Evolutionary conservation across 768 basidiomycete species (phyloP), one percentile per base, ranked within the genome.

Genomic region (Lactarius hengduanensis): DNA sequence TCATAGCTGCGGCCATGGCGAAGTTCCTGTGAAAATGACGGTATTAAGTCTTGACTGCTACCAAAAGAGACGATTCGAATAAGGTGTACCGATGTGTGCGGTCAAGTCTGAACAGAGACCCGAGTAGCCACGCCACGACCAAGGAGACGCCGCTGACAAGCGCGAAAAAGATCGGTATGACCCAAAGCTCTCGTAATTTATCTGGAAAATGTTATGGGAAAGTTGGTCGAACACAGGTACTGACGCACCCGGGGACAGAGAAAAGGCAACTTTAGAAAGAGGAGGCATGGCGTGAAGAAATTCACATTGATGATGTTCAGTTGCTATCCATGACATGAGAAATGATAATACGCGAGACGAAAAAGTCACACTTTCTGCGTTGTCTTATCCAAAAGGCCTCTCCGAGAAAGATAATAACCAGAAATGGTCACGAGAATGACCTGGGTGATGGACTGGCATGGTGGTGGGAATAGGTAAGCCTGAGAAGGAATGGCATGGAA

Each of bases 211-310:
- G 30, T 11, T 16, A 20, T n/a, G 18, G 16, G 9, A 22, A 13
- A 53, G 50, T 11, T 3, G 16, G 38, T 16, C n/a, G 0, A 30
- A 15, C 8, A 2, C 8, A 9, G 6, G 36, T 13, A n/a, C 4
- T 15, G 4, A 72, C 81, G 41, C 70, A 85, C 90, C 84, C 74
- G 96, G 94, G 16, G 77, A 74, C 10, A 78, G 66, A 74, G 90
- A 92, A 78, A 96, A 96, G 0, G 96, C 96, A 26, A 98, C 94
- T 78, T 97, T 98, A 10, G 92, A 94, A 96, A 96, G 30, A 96
- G 80, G 6, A 96, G 84, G 0, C 90, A 88, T 0, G 92, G 91
- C 0, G 91, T 93, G 78, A 98, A 97, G 40, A 98, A 84, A 0
- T 90, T 90, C 26, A 96, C 86, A 75, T 96, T 96, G 59, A 96